phyloP scores from a whole-genome alignment of 768 basidiomycete genomes.

The Aureoboletus auriporus region DNA sequence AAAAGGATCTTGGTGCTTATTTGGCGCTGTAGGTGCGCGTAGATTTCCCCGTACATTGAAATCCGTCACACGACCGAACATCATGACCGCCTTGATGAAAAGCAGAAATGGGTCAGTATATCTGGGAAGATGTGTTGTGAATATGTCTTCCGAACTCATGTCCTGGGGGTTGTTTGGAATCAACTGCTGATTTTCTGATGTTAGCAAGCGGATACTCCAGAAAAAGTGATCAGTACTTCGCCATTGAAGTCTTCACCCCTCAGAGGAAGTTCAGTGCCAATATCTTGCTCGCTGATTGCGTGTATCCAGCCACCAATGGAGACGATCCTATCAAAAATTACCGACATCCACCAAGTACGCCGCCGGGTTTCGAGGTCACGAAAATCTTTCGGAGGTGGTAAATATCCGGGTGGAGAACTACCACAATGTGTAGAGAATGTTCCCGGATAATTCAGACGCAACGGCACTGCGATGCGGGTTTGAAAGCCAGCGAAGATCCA shows the following conservation, averaged over 20 bases:
- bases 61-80: constrained; percentile 83
- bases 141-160: constrained; percentile 57
- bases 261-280: constrained; percentile 81
- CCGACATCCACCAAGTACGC: constrained; percentile 90
- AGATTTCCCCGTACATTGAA: constrained; percentile 76
- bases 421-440: constrained; percentile 69
- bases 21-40: constrained; percentile 59
- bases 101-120: constrained; percentile 83
- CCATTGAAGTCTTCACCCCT: constrained; percentile 72
- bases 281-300: constrained; percentile 76
- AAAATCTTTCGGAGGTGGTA: constrained; percentile 73
- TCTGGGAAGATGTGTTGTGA: constrained; percentile 64
- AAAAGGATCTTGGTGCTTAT: constrained; percentile 73
- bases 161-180: constrained; percentile 76
- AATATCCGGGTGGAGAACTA: constrained; percentile 71
- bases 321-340: constrained; percentile 79
- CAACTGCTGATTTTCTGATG: constrained; percentile 38
- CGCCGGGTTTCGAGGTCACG: constrained; percentile 75
- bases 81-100: constrained; percentile 78
- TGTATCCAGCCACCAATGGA: constrained; percentile 86
- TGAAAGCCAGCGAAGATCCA: constrained; percentile 90
- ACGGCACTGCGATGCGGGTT: constrained; percentile 74
- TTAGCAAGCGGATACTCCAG: constrained; percentile 11
- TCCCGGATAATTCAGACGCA: constrained; percentile 82
- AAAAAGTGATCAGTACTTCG: constrained; percentile 44